Conservation (phyloP, 179 eudicot genomes). For the Beta lomatogona region DNA sequence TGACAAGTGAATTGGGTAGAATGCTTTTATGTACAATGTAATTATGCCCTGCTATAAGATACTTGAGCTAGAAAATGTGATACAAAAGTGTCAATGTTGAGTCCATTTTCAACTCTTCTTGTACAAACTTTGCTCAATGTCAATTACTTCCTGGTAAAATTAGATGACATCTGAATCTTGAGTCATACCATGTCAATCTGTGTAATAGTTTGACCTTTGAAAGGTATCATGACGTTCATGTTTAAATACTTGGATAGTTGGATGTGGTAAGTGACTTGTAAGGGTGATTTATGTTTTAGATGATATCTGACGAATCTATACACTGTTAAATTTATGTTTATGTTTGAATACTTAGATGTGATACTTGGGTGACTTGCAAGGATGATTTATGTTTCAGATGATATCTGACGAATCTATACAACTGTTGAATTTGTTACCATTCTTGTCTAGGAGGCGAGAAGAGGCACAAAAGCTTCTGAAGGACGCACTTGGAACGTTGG, state of each 20-base stretch:
- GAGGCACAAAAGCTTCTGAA: slow-evolving; percentile 82
- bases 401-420: not conserved
- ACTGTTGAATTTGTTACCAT: slow-evolving; percentile 10
- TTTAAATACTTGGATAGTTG: not conserved
- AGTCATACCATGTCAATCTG: not conserved
- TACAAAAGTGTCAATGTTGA: not conserved
- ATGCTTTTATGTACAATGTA: not conserved
- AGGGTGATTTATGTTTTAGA: not conserved
- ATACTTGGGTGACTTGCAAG: not conserved
- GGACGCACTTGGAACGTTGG: slow-evolving; percentile 78
- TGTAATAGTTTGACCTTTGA: not conserved
- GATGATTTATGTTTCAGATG: not conserved
- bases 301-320: not conserved
- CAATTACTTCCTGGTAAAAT: too few relatives aligned
- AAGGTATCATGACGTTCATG: not conserved
- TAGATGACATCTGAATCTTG: too few relatives aligned
- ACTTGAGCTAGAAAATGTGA: not conserved
- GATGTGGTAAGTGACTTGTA: not conserved
- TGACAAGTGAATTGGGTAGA: not conserved
- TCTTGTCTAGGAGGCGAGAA: slow-evolving; percentile 78
- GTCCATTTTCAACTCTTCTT: not conserved
- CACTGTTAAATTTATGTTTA: not conserved
- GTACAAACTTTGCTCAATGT: not conserved
- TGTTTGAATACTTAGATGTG: not conserved
- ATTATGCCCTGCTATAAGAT: not conserved